Conservation (phyloP, 768 basidiomycete species). For the Trametes cingulata region DNA sequence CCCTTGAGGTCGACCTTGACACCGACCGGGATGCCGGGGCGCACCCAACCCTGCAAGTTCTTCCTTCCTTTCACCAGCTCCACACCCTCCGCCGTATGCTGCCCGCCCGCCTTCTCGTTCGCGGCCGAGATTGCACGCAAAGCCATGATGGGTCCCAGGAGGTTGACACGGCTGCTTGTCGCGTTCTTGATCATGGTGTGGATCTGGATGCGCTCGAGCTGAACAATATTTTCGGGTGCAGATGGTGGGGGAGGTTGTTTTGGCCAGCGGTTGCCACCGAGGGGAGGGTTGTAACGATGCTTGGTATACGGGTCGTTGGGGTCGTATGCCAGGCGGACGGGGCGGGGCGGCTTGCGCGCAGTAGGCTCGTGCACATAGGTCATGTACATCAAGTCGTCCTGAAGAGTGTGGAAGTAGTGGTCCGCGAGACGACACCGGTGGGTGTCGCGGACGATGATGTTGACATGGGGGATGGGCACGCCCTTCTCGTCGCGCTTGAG, state of each 20-base stretch:
- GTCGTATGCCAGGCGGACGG: slow-evolving; percentile 70
- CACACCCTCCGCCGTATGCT: slow-evolving; percentile 70
- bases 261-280: slow-evolving; percentile 69
- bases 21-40: slow-evolving; percentile 79
- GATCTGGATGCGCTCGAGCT: slow-evolving; percentile 81
- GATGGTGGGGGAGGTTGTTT: slow-evolving; percentile 67
- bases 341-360: slow-evolving; percentile 52
- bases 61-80: slow-evolving; percentile 72
- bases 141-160: slow-evolving; percentile 86
- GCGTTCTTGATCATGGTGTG: slow-evolving; percentile 88
- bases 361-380: slow-evolving; percentile 77
- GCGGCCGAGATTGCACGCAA: slow-evolving; percentile 87
- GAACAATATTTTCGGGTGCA: slow-evolving; percentile 67
- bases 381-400: slow-evolving; percentile 93
- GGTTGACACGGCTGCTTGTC: slow-evolving; percentile 62
- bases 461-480: slow-evolving; percentile 75
- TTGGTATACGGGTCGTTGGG: slow-evolving; percentile 80
- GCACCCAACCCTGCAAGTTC: slow-evolving; percentile 79
- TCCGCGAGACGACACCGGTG: slow-evolving; percentile 72
- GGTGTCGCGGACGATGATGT: slow-evolving; percentile 66
- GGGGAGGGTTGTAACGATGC: slow-evolving; percentile 72
- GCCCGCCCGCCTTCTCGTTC: slow-evolving; percentile 70
- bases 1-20: slow-evolving; percentile 91
- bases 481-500: slow-evolving; percentile 52
- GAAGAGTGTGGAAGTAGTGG: slow-evolving; percentile 82